Conservation (phyloP, 108 stramenopile genomes). For the Skeletonema grethae region DNA sequence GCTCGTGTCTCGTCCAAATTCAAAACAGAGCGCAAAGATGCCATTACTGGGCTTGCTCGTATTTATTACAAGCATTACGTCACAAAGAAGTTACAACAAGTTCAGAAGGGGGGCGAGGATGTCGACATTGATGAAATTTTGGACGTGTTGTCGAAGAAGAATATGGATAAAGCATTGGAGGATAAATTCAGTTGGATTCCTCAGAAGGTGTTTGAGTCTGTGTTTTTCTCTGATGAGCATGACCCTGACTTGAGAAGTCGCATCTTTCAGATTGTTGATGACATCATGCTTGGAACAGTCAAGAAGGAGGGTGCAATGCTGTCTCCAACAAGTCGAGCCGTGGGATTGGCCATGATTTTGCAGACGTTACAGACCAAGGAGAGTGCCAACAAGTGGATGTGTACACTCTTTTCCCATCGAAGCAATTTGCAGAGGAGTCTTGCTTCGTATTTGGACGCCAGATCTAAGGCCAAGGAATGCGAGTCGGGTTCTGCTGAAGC, state of each 20-base stretch:
- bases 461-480: constrained; percentile 47
- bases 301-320: constrained; percentile 28
- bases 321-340: constrained; percentile 70
- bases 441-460: constrained; percentile 64
- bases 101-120: constrained; percentile 73
- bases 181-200: constrained; percentile 80
- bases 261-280: constrained; percentile 68
- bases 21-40: constrained; percentile 72
- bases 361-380: constrained; percentile 52
- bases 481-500: constrained; percentile 61
- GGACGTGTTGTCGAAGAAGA: constrained; percentile 33
- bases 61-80: constrained; percentile 73
- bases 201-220: constrained; percentile 64
- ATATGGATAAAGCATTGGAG: constrained; percentile 19
- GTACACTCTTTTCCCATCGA: constrained; percentile 49
- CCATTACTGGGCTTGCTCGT: constrained; percentile 76
- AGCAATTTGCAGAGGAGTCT: constrained; percentile 62
- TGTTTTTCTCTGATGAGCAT: constrained; percentile 52
- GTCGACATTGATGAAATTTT: constrained; percentile 62
- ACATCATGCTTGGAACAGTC: constrained; percentile 51
- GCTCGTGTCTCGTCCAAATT: constrained; percentile 67
- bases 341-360: constrained; percentile 78
- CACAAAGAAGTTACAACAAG: constrained; percentile 44
- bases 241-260: constrained; percentile 78
- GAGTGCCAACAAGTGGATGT: constrained; percentile 61